phyloP scores from a whole-genome alignment of 2,329 filamentous ascomycete genomes.

The Aspergillus nomiae region DNA sequence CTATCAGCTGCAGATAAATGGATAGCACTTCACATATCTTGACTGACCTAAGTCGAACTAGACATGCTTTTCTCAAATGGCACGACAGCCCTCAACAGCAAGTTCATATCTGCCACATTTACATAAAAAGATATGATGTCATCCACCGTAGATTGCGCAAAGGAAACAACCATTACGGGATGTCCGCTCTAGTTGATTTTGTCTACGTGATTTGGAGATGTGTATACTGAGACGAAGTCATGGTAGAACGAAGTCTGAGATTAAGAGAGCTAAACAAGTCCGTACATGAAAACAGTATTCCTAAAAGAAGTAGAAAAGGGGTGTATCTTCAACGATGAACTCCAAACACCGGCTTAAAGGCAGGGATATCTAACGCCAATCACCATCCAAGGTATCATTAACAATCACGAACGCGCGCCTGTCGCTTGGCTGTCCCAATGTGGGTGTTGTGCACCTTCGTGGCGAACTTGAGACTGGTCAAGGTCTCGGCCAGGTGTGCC shows the following conservation, averaged over 20 bases:
- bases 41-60: neutral
- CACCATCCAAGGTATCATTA: constrained; percentile 25
- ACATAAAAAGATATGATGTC: too few relatives aligned
- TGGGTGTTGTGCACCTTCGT: constrained; percentile 89
- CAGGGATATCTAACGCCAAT: constrained; percentile 32
- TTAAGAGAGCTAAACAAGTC: neutral
- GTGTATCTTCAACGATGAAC: constrained; percentile 9
- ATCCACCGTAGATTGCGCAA: neutral
- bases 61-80: neutral
- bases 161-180: too few relatives aligned
- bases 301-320: neutral
- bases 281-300: neutral
- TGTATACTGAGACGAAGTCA: neutral
- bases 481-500: constrained; percentile 85
- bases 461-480: constrained; percentile 93
- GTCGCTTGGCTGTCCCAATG: constrained; percentile 75
- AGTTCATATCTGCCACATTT: too few relatives aligned
- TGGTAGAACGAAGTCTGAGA: neutral
- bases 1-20: neutral
- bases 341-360: constrained; percentile 30
- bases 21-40: neutral
- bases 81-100: too few relatives aligned
- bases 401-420: constrained; percentile 39
- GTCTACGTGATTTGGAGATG: neutral
- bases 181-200: too few relatives aligned